These are phyloP conservation scores for Myxozyma melibiosi DNA, from an alignment of 805 yeast genomes.

Conservation along the genomic window DNA sequence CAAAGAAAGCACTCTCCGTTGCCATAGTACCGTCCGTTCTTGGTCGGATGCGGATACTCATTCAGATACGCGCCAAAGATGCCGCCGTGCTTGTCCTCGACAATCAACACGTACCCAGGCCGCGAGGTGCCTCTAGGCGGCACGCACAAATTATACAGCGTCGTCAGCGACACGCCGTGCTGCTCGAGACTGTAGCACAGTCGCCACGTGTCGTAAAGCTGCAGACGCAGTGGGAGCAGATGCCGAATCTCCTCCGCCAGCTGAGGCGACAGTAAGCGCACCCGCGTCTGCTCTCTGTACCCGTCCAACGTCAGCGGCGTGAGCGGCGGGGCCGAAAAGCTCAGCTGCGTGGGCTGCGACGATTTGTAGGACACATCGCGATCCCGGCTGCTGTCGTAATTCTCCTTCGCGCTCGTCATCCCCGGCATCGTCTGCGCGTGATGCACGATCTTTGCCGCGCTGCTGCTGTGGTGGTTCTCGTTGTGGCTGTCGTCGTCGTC, in stretches of 20 bases:
- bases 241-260: constrained; percentile 75
- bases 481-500: constrained; percentile 8
- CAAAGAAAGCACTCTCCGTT: constrained; percentile 92
- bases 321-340: constrained; percentile 46
- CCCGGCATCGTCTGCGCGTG: constrained; percentile 14
- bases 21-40: constrained; percentile 76
- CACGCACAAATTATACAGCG: constrained; percentile 63
- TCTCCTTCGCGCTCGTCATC: not conserved
- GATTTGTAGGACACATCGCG: not conserved
- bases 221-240: constrained; percentile 76
- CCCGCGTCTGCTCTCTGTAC: constrained; percentile 59
- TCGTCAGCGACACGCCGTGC: constrained; percentile 83
- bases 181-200: constrained; percentile 84
- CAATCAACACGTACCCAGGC: constrained; percentile 72
- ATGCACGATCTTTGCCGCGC: not conserved
- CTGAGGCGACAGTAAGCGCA: constrained; percentile 58
- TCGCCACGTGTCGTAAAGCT: constrained; percentile 75
- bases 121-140: constrained; percentile 48
- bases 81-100: constrained; percentile 54
- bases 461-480: not conserved
- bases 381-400: not conserved
- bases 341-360: not conserved
- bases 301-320: constrained; percentile 63
- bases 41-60: constrained; percentile 72
- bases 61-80: constrained; percentile 53